Base-by-base conservation (phyloP, 169 alveolate genomes). In the Theileria annulata region DNA sequence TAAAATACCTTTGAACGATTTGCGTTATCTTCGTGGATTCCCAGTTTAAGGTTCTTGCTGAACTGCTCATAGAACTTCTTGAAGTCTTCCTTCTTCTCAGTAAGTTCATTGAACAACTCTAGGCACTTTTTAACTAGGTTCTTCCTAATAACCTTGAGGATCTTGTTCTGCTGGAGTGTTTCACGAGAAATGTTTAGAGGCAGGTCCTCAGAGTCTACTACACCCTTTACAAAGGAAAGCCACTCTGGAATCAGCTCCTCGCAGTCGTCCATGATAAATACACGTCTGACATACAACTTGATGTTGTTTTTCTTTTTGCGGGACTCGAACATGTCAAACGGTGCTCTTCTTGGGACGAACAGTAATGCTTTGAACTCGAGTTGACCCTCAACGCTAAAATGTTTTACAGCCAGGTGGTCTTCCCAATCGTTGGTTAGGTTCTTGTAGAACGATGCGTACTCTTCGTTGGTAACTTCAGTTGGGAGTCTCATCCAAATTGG, bases 201-300 rank as follows among this genome's bases (percentile, higher is more conserved):
- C 42, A 98, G 88, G 80, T 98, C 99, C 86, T 98, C 99, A 27
- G 99, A 96, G 80, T 98, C 99, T 70, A 98, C 99, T 17, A 98
- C 99, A 68, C 99, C 99, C 95, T 96, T 98, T 59, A 98, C 96
- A 93, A 98, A 98, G 86, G 96, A 94, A 25, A 98, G 96, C 98
- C 98, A 98, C 91, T 98, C 99, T 13, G 99, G 99, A 90, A 98
- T 97, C 76, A 98, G 88, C 79, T 98, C 99, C 83, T 98, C 99
- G 90, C 99, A 98, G 93, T 98, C 99, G 93, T 98, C 99, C 99
- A 97, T 98, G 90, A 98, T 98, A 96, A 98, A 98, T 71, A 98
- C 99, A 77, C 99, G 94, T 64, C 99, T 92, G 68, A 98, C 99
- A 89, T 98, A 98, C 72, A 98, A 90, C 90, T 97, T 97, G 93